Evolutionary conservation across 2,329 filamentous ascomycete species (phyloP), one percentile per base, ranked within the genome.

Genomic region (Xylariaceae sp.): DNA sequence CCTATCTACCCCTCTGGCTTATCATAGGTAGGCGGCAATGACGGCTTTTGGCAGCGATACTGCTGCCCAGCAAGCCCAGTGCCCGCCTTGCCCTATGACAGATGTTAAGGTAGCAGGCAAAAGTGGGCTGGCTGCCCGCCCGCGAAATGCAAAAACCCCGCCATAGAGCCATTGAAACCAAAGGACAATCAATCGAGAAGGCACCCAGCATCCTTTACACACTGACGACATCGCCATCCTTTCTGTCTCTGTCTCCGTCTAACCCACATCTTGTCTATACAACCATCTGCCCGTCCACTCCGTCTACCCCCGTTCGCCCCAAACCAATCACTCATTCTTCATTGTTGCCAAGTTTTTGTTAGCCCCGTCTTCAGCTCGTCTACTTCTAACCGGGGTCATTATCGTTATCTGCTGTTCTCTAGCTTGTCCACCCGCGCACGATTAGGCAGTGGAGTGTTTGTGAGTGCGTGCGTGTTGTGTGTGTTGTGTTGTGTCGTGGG

Each of bases 141-240:
- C 46, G 48, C 59, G 50, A 66, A 55, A 64, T 61, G 62, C 59
- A 61, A 62, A 65, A 63, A 57, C 64, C 64, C 64, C 64, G 63
- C 64, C 64, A 66, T 64, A 46, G 49, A 60, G 43, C 54, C 56
- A 53, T 54, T 8, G 33, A 50, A 18, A 42, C 35, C 23, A 20
- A 29, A 29, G 20, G 13, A 44, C 9, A 37, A 29, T 36, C n/a
- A n/a, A n/a, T n/a, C n/a, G 36, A 20, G 36, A 54, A 43, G 45
- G 53, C 55, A 35, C 33, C 18, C 33, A 37, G 10, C n/a, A 37
- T 20, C 18, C 47, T 23, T 26, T 26, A 27, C 15, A 13, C 8
- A 57, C 60, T 62, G 60, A 62, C 60, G 58, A 62, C 58, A 62
- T 62, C 51, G 48, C 39, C 55, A 56, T 55, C 48, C 45, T 26